phyloP scores from a whole-genome alignment of 495 filamentous ascomycete species.

The Podospora tetraspora region DNA sequence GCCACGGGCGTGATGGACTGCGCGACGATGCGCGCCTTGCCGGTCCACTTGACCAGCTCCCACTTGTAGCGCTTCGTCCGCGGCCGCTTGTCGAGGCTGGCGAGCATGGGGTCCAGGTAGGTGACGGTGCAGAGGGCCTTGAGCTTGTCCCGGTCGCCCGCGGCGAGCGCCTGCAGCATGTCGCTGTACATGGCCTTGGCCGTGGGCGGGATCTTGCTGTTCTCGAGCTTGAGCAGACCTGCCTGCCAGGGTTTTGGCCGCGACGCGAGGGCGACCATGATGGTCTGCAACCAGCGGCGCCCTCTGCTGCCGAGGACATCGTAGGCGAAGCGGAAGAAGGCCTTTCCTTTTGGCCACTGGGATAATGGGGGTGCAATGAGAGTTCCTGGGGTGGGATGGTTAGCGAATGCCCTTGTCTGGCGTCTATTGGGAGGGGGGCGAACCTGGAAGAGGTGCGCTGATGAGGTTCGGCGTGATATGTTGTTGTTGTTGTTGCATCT shows the following conservation, averaged over 20 bases:
- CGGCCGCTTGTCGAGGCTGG: constrained; percentile 52
- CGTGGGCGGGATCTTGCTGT: constrained; percentile 38
- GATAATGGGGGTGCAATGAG: constrained; percentile 24
- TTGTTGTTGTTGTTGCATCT: neutral
- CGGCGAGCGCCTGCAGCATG: constrained; percentile 70
- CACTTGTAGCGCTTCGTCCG: constrained; percentile 50
- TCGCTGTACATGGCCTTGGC: constrained; percentile 57
- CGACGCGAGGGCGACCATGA: constrained; percentile 23
- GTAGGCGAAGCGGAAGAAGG: constrained; percentile 11
- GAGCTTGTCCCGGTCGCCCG: constrained; percentile 54
- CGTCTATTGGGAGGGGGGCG: neutral
- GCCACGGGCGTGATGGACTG: constrained; percentile 52
- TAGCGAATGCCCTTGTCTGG: neutral
- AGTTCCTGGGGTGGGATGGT: constrained; percentile 18
- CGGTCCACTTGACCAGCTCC: constrained; percentile 54
- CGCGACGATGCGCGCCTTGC: constrained; percentile 54
- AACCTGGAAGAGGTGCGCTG: neutral
- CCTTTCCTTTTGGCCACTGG: constrained; percentile 11
- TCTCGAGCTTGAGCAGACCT: constrained; percentile 36
- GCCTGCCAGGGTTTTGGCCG: constrained; percentile 25
- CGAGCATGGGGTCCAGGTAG: constrained; percentile 51
- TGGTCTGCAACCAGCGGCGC: constrained; percentile 1
- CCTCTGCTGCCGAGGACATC: constrained; percentile 18
- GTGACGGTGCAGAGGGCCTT: constrained; percentile 54
- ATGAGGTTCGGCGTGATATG: neutral